Percentiles rank a stretch among this genome's conserved stretches.
Conservation (phyloP, 2,329 filamentous ascomycete species). For the Sordariomycetes sp. region DNA sequence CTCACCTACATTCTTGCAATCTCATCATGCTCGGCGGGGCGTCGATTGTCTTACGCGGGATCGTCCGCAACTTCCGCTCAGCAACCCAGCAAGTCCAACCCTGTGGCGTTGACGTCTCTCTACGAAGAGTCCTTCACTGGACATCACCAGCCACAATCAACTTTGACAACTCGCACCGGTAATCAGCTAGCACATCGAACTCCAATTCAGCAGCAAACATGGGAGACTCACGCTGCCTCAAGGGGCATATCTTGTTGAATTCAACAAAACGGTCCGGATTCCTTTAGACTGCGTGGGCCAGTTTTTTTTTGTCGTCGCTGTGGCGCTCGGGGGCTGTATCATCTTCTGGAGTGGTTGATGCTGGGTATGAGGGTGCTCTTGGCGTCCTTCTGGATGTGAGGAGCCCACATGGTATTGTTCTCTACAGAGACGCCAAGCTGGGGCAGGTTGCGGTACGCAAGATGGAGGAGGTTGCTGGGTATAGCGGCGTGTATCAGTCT, state of each 20-base stretch:
- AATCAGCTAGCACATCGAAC: conserved; percentile 10
- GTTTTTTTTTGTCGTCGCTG: conserved; percentile 21
- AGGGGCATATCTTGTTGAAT: conserved; percentile 22
- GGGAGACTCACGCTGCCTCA: conserved; percentile 10
- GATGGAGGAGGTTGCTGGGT: not conserved
- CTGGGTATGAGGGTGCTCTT: conserved; percentile 21
- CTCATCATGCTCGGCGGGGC: not conserved
- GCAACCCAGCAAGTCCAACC: conserved; percentile 14
- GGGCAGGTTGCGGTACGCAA: not conserved
- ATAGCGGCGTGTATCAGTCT: not conserved
- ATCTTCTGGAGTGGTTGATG: conserved; percentile 25
- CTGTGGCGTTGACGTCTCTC: conserved; percentile 16
- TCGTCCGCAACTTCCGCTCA: conserved; percentile 9
- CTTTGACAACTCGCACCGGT: conserved; percentile 15
- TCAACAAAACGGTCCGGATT: conserved; percentile 24
- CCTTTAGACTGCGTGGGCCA: conserved; percentile 23
- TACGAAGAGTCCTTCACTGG: conserved; percentile 13
- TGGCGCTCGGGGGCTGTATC: conserved; percentile 23
- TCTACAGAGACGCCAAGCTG: not conserved
- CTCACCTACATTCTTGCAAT: not conserved
- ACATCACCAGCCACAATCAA: conserved; percentile 15
- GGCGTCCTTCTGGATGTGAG: not conserved
- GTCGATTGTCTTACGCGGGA: not conserved
- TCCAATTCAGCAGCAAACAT: conserved; percentile 3
- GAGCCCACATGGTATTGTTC: not conserved